Evolutionary conservation across 768 basidiomycete species (phyloP).

Genomic region (Phlebiopsis flavidoalba): DNA sequence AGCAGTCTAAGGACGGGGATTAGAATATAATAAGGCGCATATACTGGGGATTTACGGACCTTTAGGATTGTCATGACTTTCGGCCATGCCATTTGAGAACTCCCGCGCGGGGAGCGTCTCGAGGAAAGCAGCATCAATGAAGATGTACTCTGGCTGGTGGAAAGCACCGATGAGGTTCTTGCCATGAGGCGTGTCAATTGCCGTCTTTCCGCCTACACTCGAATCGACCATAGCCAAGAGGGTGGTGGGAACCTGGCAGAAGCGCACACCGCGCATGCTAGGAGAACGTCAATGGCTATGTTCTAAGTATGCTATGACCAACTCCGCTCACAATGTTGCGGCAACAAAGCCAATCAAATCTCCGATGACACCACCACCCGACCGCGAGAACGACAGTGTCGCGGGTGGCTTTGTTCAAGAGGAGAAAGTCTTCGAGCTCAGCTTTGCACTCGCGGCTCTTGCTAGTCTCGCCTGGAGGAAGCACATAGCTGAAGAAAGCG

Average conservation of each 20-base stretch:
- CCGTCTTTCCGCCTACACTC: constrained; percentile 95
- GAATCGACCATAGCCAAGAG: constrained; percentile 99
- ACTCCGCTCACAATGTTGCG: constrained; percentile 85
- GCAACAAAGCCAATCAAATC: constrained; percentile 96
- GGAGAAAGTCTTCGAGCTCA: constrained; percentile 87
- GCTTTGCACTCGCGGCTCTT: constrained; percentile 93
- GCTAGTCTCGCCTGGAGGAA: constrained; percentile 88
- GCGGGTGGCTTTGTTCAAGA: constrained; percentile 83
- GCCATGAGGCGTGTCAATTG: constrained; percentile 97
- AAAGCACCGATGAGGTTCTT: constrained; percentile 99
- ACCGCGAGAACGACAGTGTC: constrained; percentile 92
- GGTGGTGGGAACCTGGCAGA: constrained; percentile 95
- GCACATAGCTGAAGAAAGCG: constrained; percentile 71
- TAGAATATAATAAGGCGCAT: background rate
- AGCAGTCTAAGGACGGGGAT: constrained; percentile 64
- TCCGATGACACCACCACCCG: constrained; percentile 95
- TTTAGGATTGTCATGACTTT: constrained; percentile 98
- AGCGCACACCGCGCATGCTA: constrained; percentile 96
- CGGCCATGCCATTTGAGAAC: constrained; percentile 98
- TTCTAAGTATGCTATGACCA: too few relatives aligned
- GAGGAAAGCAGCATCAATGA: constrained; percentile 95
- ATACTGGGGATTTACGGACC: constrained; percentile 36
- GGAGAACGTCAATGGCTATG: background rate
- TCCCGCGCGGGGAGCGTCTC: constrained; percentile 89
- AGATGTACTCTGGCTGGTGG: constrained; percentile 97